Conservation (phyloP, 495 filamentous ascomycete species). For the Penicillium canescens region DNA sequence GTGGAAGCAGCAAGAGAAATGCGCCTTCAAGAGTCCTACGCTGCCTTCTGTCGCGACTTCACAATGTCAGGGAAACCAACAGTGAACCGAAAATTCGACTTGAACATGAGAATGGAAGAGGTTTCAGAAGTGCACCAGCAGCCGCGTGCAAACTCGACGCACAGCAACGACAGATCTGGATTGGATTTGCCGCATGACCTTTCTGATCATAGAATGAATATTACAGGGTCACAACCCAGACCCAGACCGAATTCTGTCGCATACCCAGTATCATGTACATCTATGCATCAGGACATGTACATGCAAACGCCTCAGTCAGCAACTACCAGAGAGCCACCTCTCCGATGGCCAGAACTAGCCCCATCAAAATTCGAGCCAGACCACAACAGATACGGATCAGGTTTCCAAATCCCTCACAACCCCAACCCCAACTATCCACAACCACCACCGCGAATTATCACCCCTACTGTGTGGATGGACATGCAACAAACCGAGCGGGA, state of each 20-base stretch:
- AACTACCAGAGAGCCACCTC: background rate
- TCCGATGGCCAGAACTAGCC: background rate
- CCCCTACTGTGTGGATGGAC: too few relatives aligned
- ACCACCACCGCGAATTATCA: constrained; percentile 15
- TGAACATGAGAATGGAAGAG: too few relatives aligned
- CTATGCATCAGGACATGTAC: background rate
- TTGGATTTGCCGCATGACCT: background rate
- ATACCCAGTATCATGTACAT: constrained; percentile 1
- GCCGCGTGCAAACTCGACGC: too few relatives aligned
- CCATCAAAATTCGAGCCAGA: background rate
- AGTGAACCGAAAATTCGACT: too few relatives aligned
- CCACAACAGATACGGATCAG: background rate
- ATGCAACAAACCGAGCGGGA: too few relatives aligned
- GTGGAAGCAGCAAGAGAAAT: too few relatives aligned
- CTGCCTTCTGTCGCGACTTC: too few relatives aligned
- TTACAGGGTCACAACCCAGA: background rate
- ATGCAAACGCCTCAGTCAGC: background rate
- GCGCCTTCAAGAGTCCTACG: too few relatives aligned
- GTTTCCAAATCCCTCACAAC: background rate
- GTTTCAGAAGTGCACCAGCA: too few relatives aligned
- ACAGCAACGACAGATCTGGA: too few relatives aligned
- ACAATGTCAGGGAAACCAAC: too few relatives aligned
- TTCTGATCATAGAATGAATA: background rate
- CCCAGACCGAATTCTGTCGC: background rate
- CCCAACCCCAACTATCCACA: background rate